Conservation (phyloP, 78 protist species). For the Blattamonas nauphoetae region DNA sequence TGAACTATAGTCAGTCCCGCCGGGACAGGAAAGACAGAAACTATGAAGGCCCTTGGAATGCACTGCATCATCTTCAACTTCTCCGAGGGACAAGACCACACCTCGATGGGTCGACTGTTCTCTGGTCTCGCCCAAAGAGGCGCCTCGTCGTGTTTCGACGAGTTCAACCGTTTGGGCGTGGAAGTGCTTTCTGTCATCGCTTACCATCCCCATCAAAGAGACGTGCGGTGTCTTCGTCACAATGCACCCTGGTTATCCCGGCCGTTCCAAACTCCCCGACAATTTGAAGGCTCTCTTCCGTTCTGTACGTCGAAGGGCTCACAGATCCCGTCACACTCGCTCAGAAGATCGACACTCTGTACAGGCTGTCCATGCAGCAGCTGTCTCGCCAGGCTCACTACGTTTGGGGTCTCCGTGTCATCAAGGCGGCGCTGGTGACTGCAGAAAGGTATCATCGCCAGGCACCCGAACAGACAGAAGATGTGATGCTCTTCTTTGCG, state of each 20-base stretch:
- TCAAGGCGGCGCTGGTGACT: constrained; percentile 42
- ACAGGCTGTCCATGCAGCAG: constrained; percentile 42
- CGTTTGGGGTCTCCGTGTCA: constrained; percentile 55
- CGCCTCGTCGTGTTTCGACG: constrained; percentile 32
- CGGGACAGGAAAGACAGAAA: constrained; percentile 83
- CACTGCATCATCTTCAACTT: constrained; percentile 64
- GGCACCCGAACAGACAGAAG: constrained; percentile 14
- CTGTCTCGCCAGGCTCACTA: neutral
- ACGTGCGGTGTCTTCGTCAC: constrained; percentile 68
- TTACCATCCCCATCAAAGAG: constrained; percentile 56
- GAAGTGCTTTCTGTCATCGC: constrained; percentile 74
- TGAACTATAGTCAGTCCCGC: no score
- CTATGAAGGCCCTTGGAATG: constrained; percentile 63
- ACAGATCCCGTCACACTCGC: constrained; percentile 9
- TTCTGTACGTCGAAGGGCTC: constrained; percentile 45
- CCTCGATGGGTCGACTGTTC: constrained; percentile 54
- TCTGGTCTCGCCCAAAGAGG: constrained; percentile 48
- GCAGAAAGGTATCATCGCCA: constrained; percentile 35
- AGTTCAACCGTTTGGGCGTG: constrained; percentile 57
- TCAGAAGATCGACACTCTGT: constrained; percentile 32
- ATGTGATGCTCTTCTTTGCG: constrained; percentile 43
- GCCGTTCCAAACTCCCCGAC: constrained; percentile 75
- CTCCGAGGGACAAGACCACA: constrained; percentile 63
- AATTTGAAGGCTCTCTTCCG: constrained; percentile 71
- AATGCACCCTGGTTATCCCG: constrained; percentile 80